Conservation (phyloP, 2,329 filamentous ascomycete species). For the Penicillium occitanis region DNA sequence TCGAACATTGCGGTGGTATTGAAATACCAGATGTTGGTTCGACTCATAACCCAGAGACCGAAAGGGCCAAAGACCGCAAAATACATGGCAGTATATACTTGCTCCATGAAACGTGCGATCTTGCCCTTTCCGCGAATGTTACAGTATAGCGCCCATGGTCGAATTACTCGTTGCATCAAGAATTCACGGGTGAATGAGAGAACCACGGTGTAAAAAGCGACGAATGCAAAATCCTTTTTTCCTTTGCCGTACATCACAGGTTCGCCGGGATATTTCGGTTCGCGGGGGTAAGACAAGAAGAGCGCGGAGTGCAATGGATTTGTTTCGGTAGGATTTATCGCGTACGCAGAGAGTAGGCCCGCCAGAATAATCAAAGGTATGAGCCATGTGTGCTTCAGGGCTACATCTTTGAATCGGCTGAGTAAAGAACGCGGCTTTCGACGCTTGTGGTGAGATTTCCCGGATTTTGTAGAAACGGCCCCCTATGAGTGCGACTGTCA, state of each 20-base stretch:
- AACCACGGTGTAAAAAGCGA: constrained; percentile 83
- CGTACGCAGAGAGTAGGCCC: constrained; percentile 66
- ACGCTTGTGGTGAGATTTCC: constrained; percentile 44
- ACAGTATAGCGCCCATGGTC: constrained; percentile 68
- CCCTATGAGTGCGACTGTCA: constrained; percentile 7
- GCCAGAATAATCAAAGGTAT: constrained; percentile 67
- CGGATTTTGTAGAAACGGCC: constrained; percentile 25
- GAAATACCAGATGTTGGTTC: constrained; percentile 94
- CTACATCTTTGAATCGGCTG: constrained; percentile 45
- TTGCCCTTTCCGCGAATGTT: constrained; percentile 73
- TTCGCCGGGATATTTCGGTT: constrained; percentile 51
- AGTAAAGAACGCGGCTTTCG: constrained; percentile 45
- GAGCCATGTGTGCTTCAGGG: constrained; percentile 59
- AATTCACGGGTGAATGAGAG: constrained; percentile 94
- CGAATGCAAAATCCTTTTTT: constrained; percentile 80
- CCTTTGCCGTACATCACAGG: constrained; percentile 81
- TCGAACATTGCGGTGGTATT: constrained; percentile 90
- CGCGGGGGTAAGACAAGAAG: constrained; percentile 83
- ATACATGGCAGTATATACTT: constrained; percentile 91
- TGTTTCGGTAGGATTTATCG: constrained; percentile 70
- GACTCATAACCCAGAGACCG: constrained; percentile 86
- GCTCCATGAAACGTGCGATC: constrained; percentile 91
- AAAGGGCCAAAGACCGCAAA: constrained; percentile 79
- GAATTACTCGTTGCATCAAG: constrained; percentile 86
- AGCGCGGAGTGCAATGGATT: constrained; percentile 80